Evolutionary conservation across 2,329 filamentous ascomycete species (phyloP).

Genomic region (Myotisia sp.): DNA sequence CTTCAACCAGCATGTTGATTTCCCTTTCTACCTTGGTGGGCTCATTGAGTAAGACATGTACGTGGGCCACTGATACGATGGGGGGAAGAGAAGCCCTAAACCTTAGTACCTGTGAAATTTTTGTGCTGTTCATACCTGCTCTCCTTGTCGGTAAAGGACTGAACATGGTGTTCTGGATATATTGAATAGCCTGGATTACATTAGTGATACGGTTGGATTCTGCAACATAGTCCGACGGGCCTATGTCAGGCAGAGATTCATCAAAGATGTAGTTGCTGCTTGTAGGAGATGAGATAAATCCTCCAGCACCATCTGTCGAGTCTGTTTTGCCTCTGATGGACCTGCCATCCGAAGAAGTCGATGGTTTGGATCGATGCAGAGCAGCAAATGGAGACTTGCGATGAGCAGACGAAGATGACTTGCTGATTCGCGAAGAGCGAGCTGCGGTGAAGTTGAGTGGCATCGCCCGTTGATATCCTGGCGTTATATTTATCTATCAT

Average conservation of each 20-base stretch:
- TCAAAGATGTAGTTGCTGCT: constrained; percentile 13
- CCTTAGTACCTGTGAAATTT: constrained; percentile 46
- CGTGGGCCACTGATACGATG: constrained; percentile 45
- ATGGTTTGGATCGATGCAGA: constrained; percentile 29
- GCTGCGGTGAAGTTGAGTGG: constrained; percentile 35
- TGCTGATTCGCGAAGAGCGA: constrained; percentile 33
- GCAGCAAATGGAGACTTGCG: constrained; percentile 27
- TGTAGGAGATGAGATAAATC: too few relatives aligned
- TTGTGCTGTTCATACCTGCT: constrained; percentile 48
- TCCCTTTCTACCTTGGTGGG: constrained; percentile 47
- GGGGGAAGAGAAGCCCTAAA: constrained; percentile 42
- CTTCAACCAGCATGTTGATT: constrained; percentile 38
- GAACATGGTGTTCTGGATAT: constrained; percentile 42
- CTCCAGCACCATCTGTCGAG: constrained; percentile 14
- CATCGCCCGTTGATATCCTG: constrained; percentile 25
- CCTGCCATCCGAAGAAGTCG: neutral
- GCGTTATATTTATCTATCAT: too few relatives aligned
- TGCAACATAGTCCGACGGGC: constrained; percentile 36
- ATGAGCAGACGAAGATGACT: constrained; percentile 22
- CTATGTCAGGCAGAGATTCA: constrained; percentile 38
- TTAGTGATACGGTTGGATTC: constrained; percentile 33
- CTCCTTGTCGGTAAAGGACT: constrained; percentile 39
- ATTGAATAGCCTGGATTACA: constrained; percentile 39
- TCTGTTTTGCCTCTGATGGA: constrained; percentile 5
- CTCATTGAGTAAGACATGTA: constrained; percentile 43